Evolutionary conservation across 192 early-diverging fungal species (phyloP).

Genomic region (Coemansia sp.): DNA sequence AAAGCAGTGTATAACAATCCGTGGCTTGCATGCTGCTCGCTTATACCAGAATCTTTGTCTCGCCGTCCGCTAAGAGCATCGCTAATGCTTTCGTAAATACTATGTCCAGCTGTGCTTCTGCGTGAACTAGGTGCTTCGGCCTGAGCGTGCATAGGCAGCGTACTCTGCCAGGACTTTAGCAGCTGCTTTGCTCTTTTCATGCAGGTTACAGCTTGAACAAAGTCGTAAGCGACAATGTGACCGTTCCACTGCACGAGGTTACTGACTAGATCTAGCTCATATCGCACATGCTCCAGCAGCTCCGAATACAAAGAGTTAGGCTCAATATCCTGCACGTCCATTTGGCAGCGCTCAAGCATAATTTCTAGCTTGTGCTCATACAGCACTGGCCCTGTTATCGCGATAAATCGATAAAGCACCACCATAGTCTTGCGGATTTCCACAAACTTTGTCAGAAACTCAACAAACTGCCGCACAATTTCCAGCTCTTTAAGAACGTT

Average conservation of each 20-base stretch:
- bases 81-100: slow-evolving; percentile 24
- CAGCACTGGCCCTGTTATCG: slow-evolving; percentile 47
- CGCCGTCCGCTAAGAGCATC: slow-evolving; percentile 13
- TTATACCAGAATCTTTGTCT: slow-evolving; percentile 3
- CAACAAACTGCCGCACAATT: slow-evolving; percentile 33
- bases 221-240: slow-evolving; percentile 32
- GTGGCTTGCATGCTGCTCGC: slow-evolving; percentile 10
- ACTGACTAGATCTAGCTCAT: slow-evolving; percentile 40
- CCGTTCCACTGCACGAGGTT: slow-evolving; percentile 41
- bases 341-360: slow-evolving; percentile 35
- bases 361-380: slow-evolving; percentile 27
- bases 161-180: slow-evolving; percentile 30
- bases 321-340: slow-evolving; percentile 19
- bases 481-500: slow-evolving; percentile 33
- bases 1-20: slow-evolving; percentile 34
- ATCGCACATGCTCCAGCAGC: slow-evolving; percentile 31
- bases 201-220: slow-evolving; percentile 34
- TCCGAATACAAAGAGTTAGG: slow-evolving; percentile 28
- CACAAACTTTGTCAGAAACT: slow-evolving; percentile 40
- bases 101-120: slow-evolving; percentile 9
- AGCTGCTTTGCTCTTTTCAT: slow-evolving; percentile 32
- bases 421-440: slow-evolving; percentile 52
- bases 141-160: slow-evolving; percentile 9
- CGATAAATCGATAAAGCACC: slow-evolving; percentile 48
- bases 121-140: not conserved